Evolutionary conservation across 805 yeast species (phyloP).

Genomic region (Tetrapisispora arboricola): DNA sequence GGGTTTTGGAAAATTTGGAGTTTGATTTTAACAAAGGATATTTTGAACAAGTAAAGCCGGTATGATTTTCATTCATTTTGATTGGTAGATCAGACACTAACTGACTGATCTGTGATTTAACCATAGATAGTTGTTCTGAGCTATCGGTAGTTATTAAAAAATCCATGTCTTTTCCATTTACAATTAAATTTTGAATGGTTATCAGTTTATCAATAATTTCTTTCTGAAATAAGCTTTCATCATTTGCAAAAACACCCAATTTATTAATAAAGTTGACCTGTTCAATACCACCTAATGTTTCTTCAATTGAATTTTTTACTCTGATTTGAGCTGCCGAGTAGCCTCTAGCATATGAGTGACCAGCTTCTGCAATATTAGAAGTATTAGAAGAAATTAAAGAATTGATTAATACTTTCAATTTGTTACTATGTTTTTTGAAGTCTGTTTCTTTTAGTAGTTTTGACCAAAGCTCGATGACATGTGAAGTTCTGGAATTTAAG

Average conservation of each 20-base stretch:
- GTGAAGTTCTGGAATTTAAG: constrained; percentile 49
- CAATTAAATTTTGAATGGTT: constrained; percentile 38
- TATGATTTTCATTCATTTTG: too few relatives aligned
- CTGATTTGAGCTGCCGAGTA: constrained; percentile 57
- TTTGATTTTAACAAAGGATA: constrained; percentile 2
- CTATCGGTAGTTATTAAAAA: constrained; percentile 56
- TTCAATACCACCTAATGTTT: constrained; percentile 60
- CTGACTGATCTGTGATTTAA: constrained; percentile 18
- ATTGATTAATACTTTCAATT: constrained; percentile 62
- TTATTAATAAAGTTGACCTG: constrained; percentile 64
- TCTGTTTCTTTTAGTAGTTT: constrained; percentile 63
- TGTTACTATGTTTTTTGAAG: constrained; percentile 50
- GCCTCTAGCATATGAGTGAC: constrained; percentile 73
- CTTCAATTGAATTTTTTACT: constrained; percentile 48
- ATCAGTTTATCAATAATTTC: constrained; percentile 58
- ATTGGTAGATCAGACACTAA: constrained; percentile 18
- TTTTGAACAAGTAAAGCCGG: neutral
- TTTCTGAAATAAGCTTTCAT: constrained; percentile 38
- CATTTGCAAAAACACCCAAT: constrained; percentile 41
- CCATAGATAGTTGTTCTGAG: constrained; percentile 25
- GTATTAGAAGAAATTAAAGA: constrained; percentile 67
- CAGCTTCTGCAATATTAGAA: constrained; percentile 73
- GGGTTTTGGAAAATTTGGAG: constrained; percentile 28
- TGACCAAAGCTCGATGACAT: constrained; percentile 55
- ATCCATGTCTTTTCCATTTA: constrained; percentile 35